phyloP scores from a whole-genome alignment of 2,329 filamentous ascomycete species.

The Aspergillus ochraceoroseus region DNA sequence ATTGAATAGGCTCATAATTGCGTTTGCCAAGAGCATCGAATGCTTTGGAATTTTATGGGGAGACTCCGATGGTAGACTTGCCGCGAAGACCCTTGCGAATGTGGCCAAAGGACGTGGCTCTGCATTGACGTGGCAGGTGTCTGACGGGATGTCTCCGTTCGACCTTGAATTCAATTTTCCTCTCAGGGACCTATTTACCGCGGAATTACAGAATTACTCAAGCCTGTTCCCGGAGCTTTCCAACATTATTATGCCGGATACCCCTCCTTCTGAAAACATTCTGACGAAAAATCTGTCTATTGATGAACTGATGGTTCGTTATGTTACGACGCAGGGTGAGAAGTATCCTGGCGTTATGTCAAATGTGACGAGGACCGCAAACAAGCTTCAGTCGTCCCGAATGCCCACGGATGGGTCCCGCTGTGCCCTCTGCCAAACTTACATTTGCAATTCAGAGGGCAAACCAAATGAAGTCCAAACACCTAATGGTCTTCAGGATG shows the following conservation, averaged over 20 bases:
- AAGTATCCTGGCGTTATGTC: slow-evolving; percentile 88
- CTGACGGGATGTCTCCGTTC: slow-evolving; percentile 63
- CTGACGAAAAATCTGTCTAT: slow-evolving; percentile 66
- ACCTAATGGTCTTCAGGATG: slow-evolving; percentile 48
- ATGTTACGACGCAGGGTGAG: slow-evolving; percentile 79
- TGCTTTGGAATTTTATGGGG: slow-evolving; percentile 75
- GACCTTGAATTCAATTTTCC: slow-evolving; percentile 68
- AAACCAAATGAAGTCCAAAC: slow-evolving; percentile 50
- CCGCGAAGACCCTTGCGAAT: slow-evolving; percentile 77
- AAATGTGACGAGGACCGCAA: slow-evolving; percentile 90
- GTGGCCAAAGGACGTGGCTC: slow-evolving; percentile 88
- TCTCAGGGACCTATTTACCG: slow-evolving; percentile 75
- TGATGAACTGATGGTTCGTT: slow-evolving; percentile 81
- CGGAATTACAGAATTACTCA: slow-evolving; percentile 68
- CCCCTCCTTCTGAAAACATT: slow-evolving; percentile 33
- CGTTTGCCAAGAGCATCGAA: slow-evolving; percentile 54
- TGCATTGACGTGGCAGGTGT: slow-evolving; percentile 72
- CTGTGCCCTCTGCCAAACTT: slow-evolving; percentile 67
- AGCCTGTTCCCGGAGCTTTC: slow-evolving; percentile 50
- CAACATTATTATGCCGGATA: slow-evolving; percentile 45
- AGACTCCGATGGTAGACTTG: slow-evolving; percentile 80
- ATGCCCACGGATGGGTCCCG: slow-evolving; percentile 29
- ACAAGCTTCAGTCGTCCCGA: slow-evolving; percentile 59
- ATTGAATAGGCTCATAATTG: slow-evolving; percentile 64
- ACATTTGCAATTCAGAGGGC: slow-evolving; percentile 59